phyloP scores from a whole-genome alignment of 202 grass and related monocot species.

The Bolboschoenoplectus hybrid region DNA sequence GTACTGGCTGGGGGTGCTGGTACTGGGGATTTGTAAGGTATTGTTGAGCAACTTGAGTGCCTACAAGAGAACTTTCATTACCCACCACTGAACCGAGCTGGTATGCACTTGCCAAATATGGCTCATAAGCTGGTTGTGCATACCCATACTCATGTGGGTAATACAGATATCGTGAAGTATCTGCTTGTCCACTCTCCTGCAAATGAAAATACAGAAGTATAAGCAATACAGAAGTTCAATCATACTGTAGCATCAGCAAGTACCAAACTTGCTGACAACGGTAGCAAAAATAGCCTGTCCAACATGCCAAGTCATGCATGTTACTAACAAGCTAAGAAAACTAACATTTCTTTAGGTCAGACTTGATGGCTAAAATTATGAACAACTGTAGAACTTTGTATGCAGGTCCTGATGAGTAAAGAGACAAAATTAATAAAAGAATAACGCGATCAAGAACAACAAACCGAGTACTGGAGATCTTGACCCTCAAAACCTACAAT shows the following conservation, averaged over 20 bases:
- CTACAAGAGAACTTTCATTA: slow-evolving; percentile 7
- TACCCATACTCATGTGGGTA: slow-evolving; percentile 27
- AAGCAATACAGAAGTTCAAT: slow-evolving; percentile 12
- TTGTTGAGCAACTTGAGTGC: slow-evolving; percentile 23
- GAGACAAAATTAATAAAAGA: neutral
- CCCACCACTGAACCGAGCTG: slow-evolving; percentile 6
- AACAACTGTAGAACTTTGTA: neutral
- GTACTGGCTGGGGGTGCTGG: slow-evolving; percentile 14
- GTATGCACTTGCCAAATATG: slow-evolving; percentile 24
- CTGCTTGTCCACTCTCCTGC: slow-evolving; percentile 32
- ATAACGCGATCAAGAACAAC: slow-evolving; percentile 1
- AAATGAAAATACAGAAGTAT: slow-evolving; percentile 8
- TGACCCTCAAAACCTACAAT: slow-evolving; percentile 25
- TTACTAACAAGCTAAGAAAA: neutral
- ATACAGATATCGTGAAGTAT: slow-evolving; percentile 14
- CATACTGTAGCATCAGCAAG: neutral
- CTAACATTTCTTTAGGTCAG: neutral
- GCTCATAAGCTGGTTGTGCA: slow-evolving; percentile 16
- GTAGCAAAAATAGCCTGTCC: neutral
- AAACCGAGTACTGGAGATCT: slow-evolving; percentile 34
- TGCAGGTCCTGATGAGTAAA: neutral
- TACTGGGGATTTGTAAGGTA: slow-evolving; percentile 35
- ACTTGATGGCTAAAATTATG: neutral
- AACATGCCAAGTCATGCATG: neutral
- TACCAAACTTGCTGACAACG: neutral